A percentile compares a stretch with the other conserved stretches of the same genome.
Evolutionary conservation across 176 grass and related monocot species (phyloP).

Genomic region (Oryza longistaminata): DNA sequence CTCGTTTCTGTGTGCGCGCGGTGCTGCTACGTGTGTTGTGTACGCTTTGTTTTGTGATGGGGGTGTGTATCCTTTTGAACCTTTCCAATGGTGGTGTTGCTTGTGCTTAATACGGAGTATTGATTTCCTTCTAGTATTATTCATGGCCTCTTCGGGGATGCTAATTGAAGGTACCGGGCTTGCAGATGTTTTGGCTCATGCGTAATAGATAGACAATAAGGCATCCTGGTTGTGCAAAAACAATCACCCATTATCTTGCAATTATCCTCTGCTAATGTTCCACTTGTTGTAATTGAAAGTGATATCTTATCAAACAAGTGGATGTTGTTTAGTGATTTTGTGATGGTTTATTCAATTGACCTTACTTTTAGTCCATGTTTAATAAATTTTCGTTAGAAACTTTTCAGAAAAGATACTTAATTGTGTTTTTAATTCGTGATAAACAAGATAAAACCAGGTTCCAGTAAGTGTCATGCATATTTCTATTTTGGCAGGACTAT

Average conservation of each 20-base stretch:
- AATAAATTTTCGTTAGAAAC: not conserved
- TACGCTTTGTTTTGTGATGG: conserved; percentile 17
- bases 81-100: not conserved
- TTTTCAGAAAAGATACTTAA: not conserved
- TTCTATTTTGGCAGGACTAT: conserved; percentile 7
- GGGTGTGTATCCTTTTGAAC: conserved; percentile 18
- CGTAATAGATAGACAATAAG: not conserved
- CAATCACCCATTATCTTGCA: not conserved
- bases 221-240: not conserved
- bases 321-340: not conserved
- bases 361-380: conserved; percentile 11
- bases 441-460: not conserved
- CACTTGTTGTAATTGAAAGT: not conserved
- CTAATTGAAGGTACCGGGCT: not conserved
- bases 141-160: not conserved
- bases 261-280: not conserved
- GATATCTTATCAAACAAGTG: not conserved
- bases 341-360: conserved; percentile 1
- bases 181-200: not conserved
- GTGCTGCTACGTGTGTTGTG: conserved; percentile 18
- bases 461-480: not conserved
- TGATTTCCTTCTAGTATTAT: not conserved
- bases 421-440: not conserved
- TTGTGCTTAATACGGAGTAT: conserved; percentile 12
- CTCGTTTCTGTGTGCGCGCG: not conserved